Conservation (phyloP, 2,329 filamentous ascomycete genomes). For the Colletotrichum cordylinicola region DNA sequence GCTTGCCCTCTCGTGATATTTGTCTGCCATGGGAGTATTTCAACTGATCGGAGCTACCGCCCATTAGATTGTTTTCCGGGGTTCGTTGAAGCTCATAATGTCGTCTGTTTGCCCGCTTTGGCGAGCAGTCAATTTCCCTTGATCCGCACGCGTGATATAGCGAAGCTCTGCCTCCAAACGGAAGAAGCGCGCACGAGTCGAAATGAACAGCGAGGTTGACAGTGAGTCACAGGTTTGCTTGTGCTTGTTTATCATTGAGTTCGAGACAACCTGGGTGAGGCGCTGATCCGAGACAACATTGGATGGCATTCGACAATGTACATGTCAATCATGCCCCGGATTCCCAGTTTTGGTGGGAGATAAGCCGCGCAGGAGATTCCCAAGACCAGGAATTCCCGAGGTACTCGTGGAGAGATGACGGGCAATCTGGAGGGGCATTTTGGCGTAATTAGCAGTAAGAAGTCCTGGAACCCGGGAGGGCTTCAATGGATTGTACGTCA, state of each 20-base stretch:
- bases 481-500: background rate
- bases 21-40: background rate
- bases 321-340: background rate
- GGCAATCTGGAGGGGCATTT: background rate
- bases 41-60: background rate
- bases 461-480: background rate
- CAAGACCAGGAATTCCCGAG: background rate
- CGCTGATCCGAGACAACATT: background rate
- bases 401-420: background rate
- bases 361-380: background rate
- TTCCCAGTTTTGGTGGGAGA: background rate
- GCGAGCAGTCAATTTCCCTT: background rate
- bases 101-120: background rate
- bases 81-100: conserved; percentile 3
- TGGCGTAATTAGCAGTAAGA: background rate
- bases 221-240: background rate
- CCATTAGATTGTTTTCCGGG: conserved; percentile 1
- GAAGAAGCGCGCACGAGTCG: background rate
- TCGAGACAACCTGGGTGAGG: background rate
- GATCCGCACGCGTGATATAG: background rate
- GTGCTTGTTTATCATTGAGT: background rate
- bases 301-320: background rate
- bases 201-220: background rate
- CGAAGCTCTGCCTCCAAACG: background rate
- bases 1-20: background rate